phyloP scores from a whole-genome alignment of 495 filamentous ascomycete genomes.

The Tetracladium marchalianum region DNA sequence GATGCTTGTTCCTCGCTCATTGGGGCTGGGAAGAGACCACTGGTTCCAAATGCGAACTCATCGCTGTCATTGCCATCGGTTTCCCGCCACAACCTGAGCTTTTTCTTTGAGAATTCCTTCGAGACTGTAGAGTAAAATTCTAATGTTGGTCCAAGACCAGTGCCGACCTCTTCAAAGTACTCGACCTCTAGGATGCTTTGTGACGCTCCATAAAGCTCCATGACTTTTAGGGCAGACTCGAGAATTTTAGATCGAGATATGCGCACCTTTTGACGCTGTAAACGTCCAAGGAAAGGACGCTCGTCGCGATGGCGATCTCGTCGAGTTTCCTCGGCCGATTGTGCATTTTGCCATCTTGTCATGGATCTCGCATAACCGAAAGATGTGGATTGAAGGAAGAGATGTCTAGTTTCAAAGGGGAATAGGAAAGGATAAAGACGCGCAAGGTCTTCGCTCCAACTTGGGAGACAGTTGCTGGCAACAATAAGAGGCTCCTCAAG shows the following conservation, averaged over 20 bases:
- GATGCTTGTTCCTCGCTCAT: constrained; percentile 71
- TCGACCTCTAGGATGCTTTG: constrained; percentile 95
- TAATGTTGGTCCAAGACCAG: constrained; percentile 88
- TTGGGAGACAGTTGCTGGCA: constrained; percentile 90
- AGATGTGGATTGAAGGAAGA: constrained; percentile 95
- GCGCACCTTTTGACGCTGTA: constrained; percentile 95
- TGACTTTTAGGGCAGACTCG: constrained; percentile 97
- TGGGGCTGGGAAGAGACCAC: constrained; percentile 86
- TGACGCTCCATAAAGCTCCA: constrained; percentile 96
- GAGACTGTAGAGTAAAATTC: constrained; percentile 99
- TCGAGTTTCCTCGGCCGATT: constrained; percentile 65
- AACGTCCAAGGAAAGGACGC: constrained; percentile 79
- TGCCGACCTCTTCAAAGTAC: constrained; percentile 98
- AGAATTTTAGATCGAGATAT: constrained; percentile 88
- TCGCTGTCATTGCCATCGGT: constrained; percentile 65
- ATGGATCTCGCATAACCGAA: constrained; percentile 98
- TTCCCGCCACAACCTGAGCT: constrained; percentile 91
- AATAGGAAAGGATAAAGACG: constrained; percentile 97
- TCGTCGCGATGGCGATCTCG: constrained; percentile 81
- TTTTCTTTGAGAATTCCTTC: constrained; percentile 94
- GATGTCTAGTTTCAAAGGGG: constrained; percentile 93
- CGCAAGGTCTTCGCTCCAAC: constrained; percentile 96
- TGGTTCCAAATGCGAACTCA: constrained; percentile 79
- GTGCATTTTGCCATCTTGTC: constrained; percentile 92
- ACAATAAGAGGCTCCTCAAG: constrained; percentile 98